phyloP scores from a whole-genome alignment of 176 grass and related monocot species.

The Bromus sterilis region DNA sequence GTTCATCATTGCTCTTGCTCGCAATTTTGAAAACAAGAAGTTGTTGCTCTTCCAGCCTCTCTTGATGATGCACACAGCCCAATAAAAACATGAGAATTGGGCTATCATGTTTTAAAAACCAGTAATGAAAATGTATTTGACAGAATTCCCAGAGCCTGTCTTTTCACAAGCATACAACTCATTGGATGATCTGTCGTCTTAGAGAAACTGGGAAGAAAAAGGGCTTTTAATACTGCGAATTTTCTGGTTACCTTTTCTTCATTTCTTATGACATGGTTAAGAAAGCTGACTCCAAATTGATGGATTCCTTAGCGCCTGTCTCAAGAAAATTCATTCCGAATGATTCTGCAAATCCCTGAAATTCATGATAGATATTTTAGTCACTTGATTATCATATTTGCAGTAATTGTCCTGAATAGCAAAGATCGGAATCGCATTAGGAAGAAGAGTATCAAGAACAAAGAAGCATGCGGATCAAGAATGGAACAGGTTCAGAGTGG shows the following conservation, averaged over 20 bases:
- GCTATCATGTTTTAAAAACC: not conserved
- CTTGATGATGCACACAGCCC: not conserved
- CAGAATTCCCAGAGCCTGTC: not conserved
- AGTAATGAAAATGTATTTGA: not conserved
- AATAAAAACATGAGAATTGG: not conserved
- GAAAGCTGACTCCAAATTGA: slow-evolving; percentile 92
- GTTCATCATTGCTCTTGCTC: not conserved
- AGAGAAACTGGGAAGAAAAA: not conserved
- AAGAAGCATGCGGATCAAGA: not conserved
- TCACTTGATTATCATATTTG: not conserved
- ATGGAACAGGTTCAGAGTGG: not conserved
- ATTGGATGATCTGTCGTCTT: not conserved
- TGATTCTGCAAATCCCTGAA: slow-evolving; percentile 79
- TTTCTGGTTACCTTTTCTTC: slow-evolving; percentile 57
- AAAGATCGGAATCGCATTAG: not conserved
- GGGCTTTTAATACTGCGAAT: not conserved
- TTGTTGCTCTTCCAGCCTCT: not conserved
- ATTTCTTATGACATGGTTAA: slow-evolving; percentile 87
- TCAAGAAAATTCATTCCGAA: slow-evolving; percentile 84
- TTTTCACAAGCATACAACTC: not conserved
- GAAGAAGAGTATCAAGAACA: not conserved
- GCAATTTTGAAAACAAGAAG: not conserved
- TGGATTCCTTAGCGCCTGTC: slow-evolving; percentile 89
- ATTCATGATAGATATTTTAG: slow-evolving; percentile 7
- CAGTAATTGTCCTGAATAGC: not conserved